Base-by-base conservation (phyloP, 805 yeast species). In the Metschnikowia bowlesiae region DNA sequence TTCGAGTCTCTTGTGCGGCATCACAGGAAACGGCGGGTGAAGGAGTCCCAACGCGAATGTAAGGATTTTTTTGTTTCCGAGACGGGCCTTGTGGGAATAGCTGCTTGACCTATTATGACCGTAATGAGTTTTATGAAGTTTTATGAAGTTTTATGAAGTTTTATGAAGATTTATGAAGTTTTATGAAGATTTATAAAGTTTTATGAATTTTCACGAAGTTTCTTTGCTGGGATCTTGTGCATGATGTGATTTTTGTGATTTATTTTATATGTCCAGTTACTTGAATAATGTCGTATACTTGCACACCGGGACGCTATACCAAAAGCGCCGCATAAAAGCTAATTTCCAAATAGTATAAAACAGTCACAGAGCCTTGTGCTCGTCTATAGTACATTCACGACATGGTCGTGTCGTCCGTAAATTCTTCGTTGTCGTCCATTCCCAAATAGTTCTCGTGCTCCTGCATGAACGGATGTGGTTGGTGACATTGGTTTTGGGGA, bases 381-480 rank as follows among this genome's bases (percentile, higher is more conserved):
- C 38, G 28, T 13, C 33, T 46, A 50, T 47, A 34, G 35, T 45
- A 50, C 39, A 49, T 36, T 41, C 38, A 39, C 36, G 41, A 32
- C 55, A 52, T 52, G 16, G 49, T 36, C 18, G 49, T 50, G 34
- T 55, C 51, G 38, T 56, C 60, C 14, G 55, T 46, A 46, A 43
- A 55, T 39, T 57, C 60, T 44, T 57, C 62, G 36, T 56, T 53
- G 39, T 62, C 66, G n/a, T 53, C 63, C 74, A 69, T 69, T 2
- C 74, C 74, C 51, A 70, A 67, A 47, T 65, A 70, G 54, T 70
- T 62, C 48, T 70, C 75, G 44, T 66, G 75, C 49, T 70, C 75
- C 49, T 58, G 65, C 29, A 49, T 53, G 48, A 57, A 64, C 43
- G 62, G 64, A 33, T 48, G 55, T 8, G 47, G 44, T 34, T 4